Evolutionary conservation across 768 basidiomycete species (phyloP).

Genomic region (Amylocystis lapponica): DNA sequence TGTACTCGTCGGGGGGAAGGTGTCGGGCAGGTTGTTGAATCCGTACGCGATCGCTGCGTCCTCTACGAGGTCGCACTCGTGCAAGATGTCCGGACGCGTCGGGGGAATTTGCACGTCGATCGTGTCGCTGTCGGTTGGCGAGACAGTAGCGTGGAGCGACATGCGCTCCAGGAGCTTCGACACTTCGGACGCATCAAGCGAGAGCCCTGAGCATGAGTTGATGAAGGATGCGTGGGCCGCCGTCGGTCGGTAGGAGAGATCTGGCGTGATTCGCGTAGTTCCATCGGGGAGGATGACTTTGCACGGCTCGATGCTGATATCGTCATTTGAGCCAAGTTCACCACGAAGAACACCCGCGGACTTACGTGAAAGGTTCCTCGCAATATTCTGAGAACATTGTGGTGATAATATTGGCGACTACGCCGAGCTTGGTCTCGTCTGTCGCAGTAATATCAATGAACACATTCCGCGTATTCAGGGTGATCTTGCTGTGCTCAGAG

Average conservation of each 20-base stretch:
- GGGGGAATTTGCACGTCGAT: constrained; percentile 76
- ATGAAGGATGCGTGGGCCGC: constrained; percentile 84
- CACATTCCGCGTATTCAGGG: constrained; percentile 85
- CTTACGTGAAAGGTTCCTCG: constrained; percentile 86
- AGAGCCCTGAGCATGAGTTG: constrained; percentile 91
- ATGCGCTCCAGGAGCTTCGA: constrained; percentile 75
- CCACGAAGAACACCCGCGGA: neutral
- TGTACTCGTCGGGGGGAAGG: constrained; percentile 90
- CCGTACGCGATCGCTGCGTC: constrained; percentile 97
- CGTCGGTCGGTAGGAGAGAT: constrained; percentile 67
- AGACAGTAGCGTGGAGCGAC: constrained; percentile 59
- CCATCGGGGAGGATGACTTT: constrained; percentile 79
- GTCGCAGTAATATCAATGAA: constrained; percentile 98
- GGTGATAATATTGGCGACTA: constrained; percentile 90
- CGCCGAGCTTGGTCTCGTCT: constrained; percentile 92
- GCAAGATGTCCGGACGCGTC: constrained; percentile 97
- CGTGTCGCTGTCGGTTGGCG: constrained; percentile 53
- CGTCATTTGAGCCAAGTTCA: neutral
- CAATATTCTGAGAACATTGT: constrained; percentile 99
- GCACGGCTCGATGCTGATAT: constrained; percentile 84
- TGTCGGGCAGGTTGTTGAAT: constrained; percentile 91
- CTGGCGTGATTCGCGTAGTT: constrained; percentile 67
- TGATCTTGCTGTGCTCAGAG: constrained; percentile 96
- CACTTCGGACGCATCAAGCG: constrained; percentile 59
- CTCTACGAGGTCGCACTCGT: constrained; percentile 98